Base-by-base conservation (phyloP, 2,329 filamentous ascomycete species). In the Blumeria hordei region DNA sequence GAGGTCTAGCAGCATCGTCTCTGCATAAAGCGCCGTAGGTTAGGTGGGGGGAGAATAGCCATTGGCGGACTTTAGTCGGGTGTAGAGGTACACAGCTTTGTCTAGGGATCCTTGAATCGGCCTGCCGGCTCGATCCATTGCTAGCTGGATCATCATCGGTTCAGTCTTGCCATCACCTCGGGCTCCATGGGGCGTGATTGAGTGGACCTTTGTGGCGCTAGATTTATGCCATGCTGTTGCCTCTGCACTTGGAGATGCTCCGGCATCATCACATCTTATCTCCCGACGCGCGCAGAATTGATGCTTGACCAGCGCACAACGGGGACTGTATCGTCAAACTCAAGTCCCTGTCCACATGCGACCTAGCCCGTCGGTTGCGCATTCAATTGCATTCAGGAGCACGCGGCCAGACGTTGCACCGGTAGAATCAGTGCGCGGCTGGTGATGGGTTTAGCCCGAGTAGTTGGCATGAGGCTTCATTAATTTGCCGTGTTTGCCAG, bases 201-300 rank as follows among this genome's bases (percentile, higher is more conserved):
- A 21, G 28, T 34, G 21, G 14, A 53, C 14, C 21, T 35, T 53
- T n/a, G 34, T 53, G 14, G 9, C 49, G 36, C 3, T 52, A 36
- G n/a, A 35, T 52, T 52, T 52, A 52, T 52, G 49, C 33, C 50
- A 53, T 53, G 50, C 50, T 33, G 37, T 33, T 53, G 33, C 50
- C 37, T 53, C 33, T 53, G 50, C 33, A 33, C 50, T 53, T 53
- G 37, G 47, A 53, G 37, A 53, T 53, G 50, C 34, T 39, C 33
- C 50, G 28, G 50, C 33, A 53, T 53, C 37, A n/a, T 53, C 33
- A 53, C 33, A 39, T 34, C 37, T 53, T 53, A 39, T 53, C 34
- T 18, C 50, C 36, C 37, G 37, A 3, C 1, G 34, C 8, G 34
- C 33, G 34, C 50, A 6, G 28, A 53, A 39, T 18, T 53, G 34